These are phyloP conservation scores for Populus pruinosa DNA, from an alignment of 345 rosid genomes.

Conservation along the genomic window DNA sequence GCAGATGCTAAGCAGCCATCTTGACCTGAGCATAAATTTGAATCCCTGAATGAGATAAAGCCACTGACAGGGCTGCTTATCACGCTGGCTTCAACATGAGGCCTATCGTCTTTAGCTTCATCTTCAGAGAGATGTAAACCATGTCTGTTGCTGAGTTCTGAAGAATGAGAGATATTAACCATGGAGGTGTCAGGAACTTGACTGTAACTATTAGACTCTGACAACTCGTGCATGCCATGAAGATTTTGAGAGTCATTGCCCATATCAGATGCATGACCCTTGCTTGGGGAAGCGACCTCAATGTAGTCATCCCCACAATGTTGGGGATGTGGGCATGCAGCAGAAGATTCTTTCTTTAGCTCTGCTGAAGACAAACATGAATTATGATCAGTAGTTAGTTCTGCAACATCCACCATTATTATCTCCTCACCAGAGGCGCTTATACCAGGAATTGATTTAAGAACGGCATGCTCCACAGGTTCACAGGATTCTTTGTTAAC, in stretches of 20 bases:
- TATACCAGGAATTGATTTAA: constrained; percentile 6
- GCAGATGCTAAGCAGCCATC: constrained; percentile 17
- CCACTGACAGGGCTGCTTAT: constrained; percentile 25
- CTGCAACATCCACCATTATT: neutral
- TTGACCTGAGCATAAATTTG: constrained; percentile 17
- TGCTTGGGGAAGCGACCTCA: constrained; percentile 12
- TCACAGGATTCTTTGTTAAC: constrained; percentile 20
- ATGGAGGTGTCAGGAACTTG: constrained; percentile 12
- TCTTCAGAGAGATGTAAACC: constrained; percentile 22
- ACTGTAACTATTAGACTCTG: constrained; percentile 15
- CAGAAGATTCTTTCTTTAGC: constrained; percentile 9
- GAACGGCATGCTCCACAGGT: constrained; percentile 21
- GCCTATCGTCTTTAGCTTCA: constrained; percentile 25
- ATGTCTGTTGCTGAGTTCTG: constrained; percentile 17
- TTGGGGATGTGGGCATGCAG: neutral
- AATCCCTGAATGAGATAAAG: constrained; percentile 16
- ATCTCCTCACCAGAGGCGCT: constrained; percentile 26
- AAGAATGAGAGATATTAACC: constrained; percentile 10
- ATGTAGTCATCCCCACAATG: neutral
- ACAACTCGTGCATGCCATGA: constrained; percentile 2
- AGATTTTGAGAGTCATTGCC: constrained; percentile 1
- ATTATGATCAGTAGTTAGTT: neutral
- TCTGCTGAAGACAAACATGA: constrained; percentile 15
- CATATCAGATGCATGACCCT: neutral
- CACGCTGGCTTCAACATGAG: constrained; percentile 25